Evolutionary conservation across 768 basidiomycete species (phyloP), one percentile per base, ranked within the genome.

Genomic region (Tulasnella calospora): DNA sequence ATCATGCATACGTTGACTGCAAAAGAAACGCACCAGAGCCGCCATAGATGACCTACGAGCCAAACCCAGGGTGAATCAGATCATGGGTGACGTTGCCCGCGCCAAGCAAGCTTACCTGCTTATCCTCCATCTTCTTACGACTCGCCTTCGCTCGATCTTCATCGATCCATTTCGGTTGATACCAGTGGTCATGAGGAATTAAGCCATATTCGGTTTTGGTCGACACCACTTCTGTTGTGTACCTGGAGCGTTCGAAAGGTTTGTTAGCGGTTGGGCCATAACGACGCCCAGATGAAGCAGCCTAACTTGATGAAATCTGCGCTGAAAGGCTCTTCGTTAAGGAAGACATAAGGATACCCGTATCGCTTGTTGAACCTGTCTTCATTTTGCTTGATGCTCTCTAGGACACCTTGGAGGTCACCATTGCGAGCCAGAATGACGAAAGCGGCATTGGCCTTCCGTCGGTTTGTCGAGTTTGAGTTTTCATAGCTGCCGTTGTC

Each of bases 301-400:
- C 81, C 87, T 57, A 77, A 91, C 89, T 85, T 84, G 82, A 91
- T 92, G 85, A 94, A 94, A 47, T 90, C 89, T 8, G 91, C 89
- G 3, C 88, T 88, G 83, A 94, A 94, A 0, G 89, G 89, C 80
- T 90, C 90, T 73, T 96, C 94, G 83, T 96, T 95, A 51, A 96
- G 87, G 81, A 95, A 89, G n/a, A 93, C 89, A 85, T 91, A 95
- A 12, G 93, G 92, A 83, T 95, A 95, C 30, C 88, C 87, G 81
- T 89, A 92, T 79, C 87, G 88, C 67, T 86, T 85, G 84, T 98
- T 98, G 86, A 98, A 98, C 55, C 92, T 86, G 82, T 94, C 92
- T 85, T 99, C 97, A 85, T 95, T 84, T 83, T 92, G 90, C 82
- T 91, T 89, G 84, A 93, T 87, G 80, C 90, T 91, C 80, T 86